These are phyloP conservation scores for Thielaviopsis musarum DNA, from an alignment of 2,329 filamentous ascomycete species.

Conservation along the genomic window DNA sequence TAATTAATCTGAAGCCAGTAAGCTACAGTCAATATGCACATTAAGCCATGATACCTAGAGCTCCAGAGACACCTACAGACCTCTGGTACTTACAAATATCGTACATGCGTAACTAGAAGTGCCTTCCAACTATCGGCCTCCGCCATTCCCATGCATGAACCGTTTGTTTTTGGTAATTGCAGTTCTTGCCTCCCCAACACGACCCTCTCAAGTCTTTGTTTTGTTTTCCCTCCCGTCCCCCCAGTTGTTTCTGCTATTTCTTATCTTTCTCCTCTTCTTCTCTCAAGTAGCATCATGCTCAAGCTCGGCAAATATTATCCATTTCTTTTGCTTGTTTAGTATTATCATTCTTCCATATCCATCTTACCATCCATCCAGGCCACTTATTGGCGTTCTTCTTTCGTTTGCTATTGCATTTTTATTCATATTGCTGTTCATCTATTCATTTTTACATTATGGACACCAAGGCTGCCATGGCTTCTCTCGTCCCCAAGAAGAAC, in stretches of 20 bases:
- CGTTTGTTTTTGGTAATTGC: too few species aligned
- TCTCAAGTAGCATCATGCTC: not conserved
- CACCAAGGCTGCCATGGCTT: not conserved
- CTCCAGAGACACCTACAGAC: too few species aligned
- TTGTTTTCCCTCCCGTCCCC: not conserved
- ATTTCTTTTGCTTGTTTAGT: slow-evolving; percentile 2
- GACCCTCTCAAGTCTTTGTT: not conserved
- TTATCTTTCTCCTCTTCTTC: not conserved
- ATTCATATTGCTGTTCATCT: not conserved
- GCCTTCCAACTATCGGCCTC: too few species aligned
- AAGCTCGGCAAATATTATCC: not conserved
- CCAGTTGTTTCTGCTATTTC: not conserved
- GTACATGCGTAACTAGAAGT: not conserved
- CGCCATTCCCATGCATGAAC: not conserved
- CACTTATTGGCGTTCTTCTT: not conserved
- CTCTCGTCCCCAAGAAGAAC: slow-evolving; percentile 3
- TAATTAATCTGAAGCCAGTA: too few species aligned
- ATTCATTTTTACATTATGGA: not conserved
- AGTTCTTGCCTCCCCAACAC: not conserved
- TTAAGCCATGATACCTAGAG: too few species aligned
- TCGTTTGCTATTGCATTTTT: not conserved
- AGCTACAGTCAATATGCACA: too few species aligned
- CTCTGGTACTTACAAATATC: too few species aligned
- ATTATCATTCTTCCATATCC: slow-evolving; percentile 3
- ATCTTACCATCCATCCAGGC: too few species aligned